Evolutionary conservation across 2,329 filamentous ascomycete genomes (phyloP).

Genomic region (Diplodia corticola): DNA sequence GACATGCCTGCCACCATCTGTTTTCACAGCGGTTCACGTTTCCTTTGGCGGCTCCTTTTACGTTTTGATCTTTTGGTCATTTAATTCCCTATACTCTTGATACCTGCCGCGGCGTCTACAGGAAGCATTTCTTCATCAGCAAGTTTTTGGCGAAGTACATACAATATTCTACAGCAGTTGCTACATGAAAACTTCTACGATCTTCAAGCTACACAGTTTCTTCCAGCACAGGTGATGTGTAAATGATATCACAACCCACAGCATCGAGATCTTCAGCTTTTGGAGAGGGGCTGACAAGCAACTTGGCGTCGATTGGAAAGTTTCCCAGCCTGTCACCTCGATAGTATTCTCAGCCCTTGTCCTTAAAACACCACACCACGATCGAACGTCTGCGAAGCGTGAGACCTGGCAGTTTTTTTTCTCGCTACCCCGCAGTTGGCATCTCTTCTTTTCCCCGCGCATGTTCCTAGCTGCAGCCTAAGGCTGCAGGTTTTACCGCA

Average conservation of each 20-base stretch:
- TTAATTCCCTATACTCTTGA: background rate
- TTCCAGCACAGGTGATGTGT: background rate
- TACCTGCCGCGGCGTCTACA: slow-evolving; percentile 2
- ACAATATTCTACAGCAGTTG: background rate
- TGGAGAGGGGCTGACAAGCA: background rate
- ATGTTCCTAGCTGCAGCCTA: background rate
- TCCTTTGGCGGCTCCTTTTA: background rate
- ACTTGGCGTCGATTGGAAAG: background rate
- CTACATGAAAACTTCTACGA: background rate
- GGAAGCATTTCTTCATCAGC: background rate
- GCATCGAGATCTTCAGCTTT: background rate
- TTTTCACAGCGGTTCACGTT: background rate
- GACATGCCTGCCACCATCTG: slow-evolving; percentile 1
- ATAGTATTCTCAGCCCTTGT: background rate
- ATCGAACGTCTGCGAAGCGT: background rate
- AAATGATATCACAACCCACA: background rate
- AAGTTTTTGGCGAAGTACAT: background rate
- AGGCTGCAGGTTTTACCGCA: background rate
- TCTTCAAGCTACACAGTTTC: too few species aligned
- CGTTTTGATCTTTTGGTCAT: background rate
- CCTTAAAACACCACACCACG: background rate
- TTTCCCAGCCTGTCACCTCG: background rate
- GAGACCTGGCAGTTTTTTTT: background rate
- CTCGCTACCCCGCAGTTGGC: background rate
- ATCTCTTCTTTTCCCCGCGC: background rate